A percentile compares a stretch with the other conserved stretches of the same genome.
phyloP scores from a whole-genome alignment of 139 green algal genomes.

The Nannochloris sp. region DNA sequence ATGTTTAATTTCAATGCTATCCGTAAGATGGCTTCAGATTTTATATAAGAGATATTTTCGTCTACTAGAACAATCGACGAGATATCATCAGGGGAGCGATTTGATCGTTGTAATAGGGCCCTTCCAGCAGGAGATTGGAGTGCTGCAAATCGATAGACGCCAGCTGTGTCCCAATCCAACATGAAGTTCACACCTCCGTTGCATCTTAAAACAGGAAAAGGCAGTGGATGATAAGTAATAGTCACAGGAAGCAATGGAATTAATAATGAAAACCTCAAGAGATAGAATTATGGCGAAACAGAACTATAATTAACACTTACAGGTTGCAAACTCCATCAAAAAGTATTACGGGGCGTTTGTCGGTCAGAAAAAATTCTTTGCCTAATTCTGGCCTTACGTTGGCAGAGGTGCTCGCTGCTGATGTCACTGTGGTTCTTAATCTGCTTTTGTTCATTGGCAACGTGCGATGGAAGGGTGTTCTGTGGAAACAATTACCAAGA shows the following conservation, averaged over 20 bases:
- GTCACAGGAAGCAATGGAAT: not conserved
- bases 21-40: constrained; percentile 51
- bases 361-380: constrained; percentile 51
- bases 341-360: constrained; percentile 67
- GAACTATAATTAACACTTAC: constrained; percentile 33
- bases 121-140: constrained; percentile 62
- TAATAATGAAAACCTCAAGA: not conserved
- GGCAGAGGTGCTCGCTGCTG: not conserved
- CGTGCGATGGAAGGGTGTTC: not conserved
- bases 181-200: constrained; percentile 77
- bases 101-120: constrained; percentile 52
- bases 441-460: constrained; percentile 5
- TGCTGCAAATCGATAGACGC: constrained; percentile 54
- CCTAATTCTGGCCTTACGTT: too few relatives aligned
- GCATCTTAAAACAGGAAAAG: constrained; percentile 53
- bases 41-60: constrained; percentile 27
- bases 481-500: too few relatives aligned
- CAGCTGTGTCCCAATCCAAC: constrained; percentile 52
- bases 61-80: constrained; percentile 77
- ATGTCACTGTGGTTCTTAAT: not conserved
- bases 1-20: constrained; percentile 43
- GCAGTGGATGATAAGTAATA: too few relatives aligned
- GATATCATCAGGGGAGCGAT: constrained; percentile 65
- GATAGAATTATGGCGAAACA: not conserved
- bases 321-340: constrained; percentile 82